phyloP scores from a whole-genome alignment of 805 yeast genomes.

The Lipomyces chichibuensis region DNA sequence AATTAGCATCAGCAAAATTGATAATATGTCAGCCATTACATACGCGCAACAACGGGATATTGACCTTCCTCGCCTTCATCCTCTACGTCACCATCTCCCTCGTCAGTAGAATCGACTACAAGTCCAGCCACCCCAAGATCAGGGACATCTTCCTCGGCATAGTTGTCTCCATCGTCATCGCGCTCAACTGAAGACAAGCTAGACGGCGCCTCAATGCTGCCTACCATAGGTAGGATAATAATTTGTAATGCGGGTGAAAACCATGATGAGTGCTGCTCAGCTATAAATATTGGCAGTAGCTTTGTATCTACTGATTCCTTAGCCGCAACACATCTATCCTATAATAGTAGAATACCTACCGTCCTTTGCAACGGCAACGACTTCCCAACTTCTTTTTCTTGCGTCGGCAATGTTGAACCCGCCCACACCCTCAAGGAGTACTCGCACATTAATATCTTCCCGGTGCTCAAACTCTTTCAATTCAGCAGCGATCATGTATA shows the following conservation, averaged over 20 bases:
- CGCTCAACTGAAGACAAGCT: conserved; percentile 8
- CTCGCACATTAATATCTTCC: conserved; percentile 37
- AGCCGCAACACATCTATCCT: background rate
- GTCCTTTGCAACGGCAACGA: conserved; percentile 40
- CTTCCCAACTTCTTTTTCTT: conserved; percentile 43
- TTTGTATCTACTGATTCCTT: conserved; percentile 16
- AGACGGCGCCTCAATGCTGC: conserved; percentile 1
- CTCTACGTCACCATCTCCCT: conserved; percentile 19
- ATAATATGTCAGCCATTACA: conserved; percentile 6
- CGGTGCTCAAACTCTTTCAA: conserved; percentile 32
- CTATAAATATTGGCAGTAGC: conserved; percentile 28
- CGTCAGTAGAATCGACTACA: conserved; percentile 17
- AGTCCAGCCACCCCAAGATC: conserved; percentile 23
- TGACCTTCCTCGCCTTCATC: conserved; percentile 28
- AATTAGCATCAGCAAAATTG: background rate
- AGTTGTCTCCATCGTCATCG: background rate
- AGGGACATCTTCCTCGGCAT: conserved; percentile 6
- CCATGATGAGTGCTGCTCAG: conserved; percentile 27
- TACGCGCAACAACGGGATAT: conserved; percentile 35
- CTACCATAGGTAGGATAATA: conserved; percentile 30
- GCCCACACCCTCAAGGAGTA: conserved; percentile 41
- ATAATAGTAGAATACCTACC: conserved; percentile 24
- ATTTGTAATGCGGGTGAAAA: conserved; percentile 34
- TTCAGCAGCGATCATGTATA: conserved; percentile 38
- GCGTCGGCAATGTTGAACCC: conserved; percentile 41